phyloP scores from a whole-genome alignment of 2,329 filamentous ascomycete genomes.

The Phyllosticta ampelicida region DNA sequence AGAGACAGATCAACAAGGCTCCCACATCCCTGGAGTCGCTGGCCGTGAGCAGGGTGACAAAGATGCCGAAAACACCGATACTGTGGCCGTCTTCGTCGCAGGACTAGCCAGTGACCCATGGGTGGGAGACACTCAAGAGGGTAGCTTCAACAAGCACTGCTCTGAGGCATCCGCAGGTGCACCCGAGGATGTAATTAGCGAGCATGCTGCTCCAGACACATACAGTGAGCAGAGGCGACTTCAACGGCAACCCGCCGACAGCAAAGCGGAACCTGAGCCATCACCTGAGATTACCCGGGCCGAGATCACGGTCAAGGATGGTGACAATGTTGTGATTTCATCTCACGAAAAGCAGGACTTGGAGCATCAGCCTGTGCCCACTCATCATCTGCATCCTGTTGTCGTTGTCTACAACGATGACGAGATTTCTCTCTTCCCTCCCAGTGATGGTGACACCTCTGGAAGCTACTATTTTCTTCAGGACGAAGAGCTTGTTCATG shows the following conservation, averaged over 20 bases:
- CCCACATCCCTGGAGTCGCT: background rate
- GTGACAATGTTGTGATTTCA: background rate
- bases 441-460: slow-evolving; percentile 40
- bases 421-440: slow-evolving; percentile 50
- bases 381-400: slow-evolving; percentile 6
- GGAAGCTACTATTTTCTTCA: slow-evolving; percentile 48
- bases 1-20: background rate
- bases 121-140: background rate
- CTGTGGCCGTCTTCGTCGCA: background rate
- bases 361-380: background rate
- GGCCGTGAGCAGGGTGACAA: background rate
- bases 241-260: background rate
- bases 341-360: background rate
- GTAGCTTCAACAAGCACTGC: background rate
- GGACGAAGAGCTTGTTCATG: slow-evolving; percentile 43
- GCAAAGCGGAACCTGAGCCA: background rate
- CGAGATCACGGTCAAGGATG: background rate
- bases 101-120: background rate
- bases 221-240: background rate
- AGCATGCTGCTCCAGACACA: background rate
- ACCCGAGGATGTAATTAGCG: background rate
- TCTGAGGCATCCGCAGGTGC: background rate
- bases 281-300: background rate
- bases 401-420: slow-evolving; percentile 43
- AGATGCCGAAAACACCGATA: background rate